These are phyloP conservation scores for Dianthus caryophyllus DNA, from an alignment of 148 eudicot species.

Conservation along the genomic window DNA sequence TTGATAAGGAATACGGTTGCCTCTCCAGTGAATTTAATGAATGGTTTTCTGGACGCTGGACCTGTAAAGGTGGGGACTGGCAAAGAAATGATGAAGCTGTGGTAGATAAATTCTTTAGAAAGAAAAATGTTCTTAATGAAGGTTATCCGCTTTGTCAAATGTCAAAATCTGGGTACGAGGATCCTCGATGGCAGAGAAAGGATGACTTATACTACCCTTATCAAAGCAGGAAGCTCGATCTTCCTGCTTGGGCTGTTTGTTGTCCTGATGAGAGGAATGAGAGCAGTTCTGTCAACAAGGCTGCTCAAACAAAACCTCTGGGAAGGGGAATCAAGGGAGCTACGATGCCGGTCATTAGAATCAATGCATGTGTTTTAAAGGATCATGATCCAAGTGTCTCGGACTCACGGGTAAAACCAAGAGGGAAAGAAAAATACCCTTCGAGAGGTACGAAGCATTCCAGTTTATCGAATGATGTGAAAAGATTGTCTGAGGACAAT, in stretches of 20 bases:
- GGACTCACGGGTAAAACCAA: constrained; percentile 58
- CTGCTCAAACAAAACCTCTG: constrained; percentile 44
- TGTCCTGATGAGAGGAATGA: constrained; percentile 67
- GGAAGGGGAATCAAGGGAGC: constrained; percentile 72
- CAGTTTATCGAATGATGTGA: constrained; percentile 47
- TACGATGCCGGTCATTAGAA: constrained; percentile 79
- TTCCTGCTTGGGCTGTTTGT: constrained; percentile 81
- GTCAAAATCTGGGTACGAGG: constrained; percentile 79
- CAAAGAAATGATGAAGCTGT: constrained; percentile 69
- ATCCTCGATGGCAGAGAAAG: constrained; percentile 65
- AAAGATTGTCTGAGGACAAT: constrained; percentile 52
- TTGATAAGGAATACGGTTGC: constrained; percentile 49
- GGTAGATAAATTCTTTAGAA: constrained; percentile 50
- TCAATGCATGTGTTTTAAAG: constrained; percentile 87
- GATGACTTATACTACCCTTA: constrained; percentile 74
- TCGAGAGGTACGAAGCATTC: constrained; percentile 47
- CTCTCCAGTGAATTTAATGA: constrained; percentile 40
- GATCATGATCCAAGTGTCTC: constrained; percentile 76
- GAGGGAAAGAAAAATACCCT: constrained; percentile 63
- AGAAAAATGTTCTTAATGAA: constrained; percentile 79
- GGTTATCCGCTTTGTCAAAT: constrained; percentile 87
- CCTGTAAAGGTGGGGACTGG: constrained; percentile 98
- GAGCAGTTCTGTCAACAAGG: constrained; percentile 34
- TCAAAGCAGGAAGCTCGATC: constrained; percentile 67
- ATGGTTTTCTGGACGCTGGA: constrained; percentile 64